A percentile compares a stretch with the other conserved stretches of the same genome.
phyloP scores from a whole-genome alignment of 495 filamentous ascomycete species.

The Apodospora peruviana region DNA sequence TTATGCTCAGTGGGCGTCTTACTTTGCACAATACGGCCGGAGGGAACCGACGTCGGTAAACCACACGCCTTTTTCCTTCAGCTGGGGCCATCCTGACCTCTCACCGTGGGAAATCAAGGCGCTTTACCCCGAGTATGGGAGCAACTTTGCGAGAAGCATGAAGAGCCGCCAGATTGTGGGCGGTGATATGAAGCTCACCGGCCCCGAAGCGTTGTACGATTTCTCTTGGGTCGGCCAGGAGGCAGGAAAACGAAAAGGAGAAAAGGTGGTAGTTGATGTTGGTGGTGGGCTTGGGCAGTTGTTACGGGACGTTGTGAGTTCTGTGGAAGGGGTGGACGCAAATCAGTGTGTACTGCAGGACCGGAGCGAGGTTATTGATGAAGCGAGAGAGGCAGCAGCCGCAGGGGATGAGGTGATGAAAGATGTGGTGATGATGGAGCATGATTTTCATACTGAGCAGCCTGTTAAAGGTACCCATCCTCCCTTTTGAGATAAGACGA shows the following conservation, averaged over 20 bases:
- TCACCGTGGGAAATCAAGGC: conserved; percentile 27
- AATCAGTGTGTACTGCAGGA: conserved; percentile 42
- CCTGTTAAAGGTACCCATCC: conserved; percentile 27
- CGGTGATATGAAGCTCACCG: conserved; percentile 10
- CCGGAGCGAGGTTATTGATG: conserved; percentile 32
- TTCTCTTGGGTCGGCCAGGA: conserved; percentile 19
- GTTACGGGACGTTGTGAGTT: conserved; percentile 27
- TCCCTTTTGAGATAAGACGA: not conserved
- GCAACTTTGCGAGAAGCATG: conserved; percentile 16
- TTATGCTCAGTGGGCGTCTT: conserved; percentile 20
- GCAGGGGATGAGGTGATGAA: conserved; percentile 13
- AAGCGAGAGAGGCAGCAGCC: conserved; percentile 10
- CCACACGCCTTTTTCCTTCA: conserved; percentile 21
- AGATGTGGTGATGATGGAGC: conserved; percentile 26
- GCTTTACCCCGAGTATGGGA: conserved; percentile 15
- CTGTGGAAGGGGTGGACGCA: conserved; percentile 20
- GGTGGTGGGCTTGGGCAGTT: conserved; percentile 46
- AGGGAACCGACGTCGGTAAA: conserved; percentile 11
- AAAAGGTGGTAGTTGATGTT: conserved; percentile 41
- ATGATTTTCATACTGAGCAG: conserved; percentile 39
- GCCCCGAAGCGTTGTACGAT: conserved; percentile 16
- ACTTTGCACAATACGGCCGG: conserved; percentile 18
- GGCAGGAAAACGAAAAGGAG: not conserved
- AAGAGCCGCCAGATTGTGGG: conserved; percentile 15
- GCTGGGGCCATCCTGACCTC: conserved; percentile 21